These are phyloP conservation scores for Bipolaris bicolor DNA, from an alignment of 2,329 filamentous ascomycete species.

Conservation along the genomic window DNA sequence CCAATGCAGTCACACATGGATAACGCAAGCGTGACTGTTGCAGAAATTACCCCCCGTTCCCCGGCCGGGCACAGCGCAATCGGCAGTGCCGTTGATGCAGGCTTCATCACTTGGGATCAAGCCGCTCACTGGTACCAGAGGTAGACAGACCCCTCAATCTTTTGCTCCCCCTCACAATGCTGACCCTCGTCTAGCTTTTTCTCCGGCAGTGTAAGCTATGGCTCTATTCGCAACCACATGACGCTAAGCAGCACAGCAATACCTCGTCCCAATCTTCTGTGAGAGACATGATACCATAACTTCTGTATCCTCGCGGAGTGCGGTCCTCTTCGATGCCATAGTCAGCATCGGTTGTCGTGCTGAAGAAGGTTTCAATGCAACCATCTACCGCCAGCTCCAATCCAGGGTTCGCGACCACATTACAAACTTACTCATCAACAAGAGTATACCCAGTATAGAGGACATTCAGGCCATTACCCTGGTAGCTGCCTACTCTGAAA, in stretches of 20 bases:
- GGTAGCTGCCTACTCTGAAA: conserved; percentile 60
- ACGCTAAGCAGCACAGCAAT: conserved; percentile 45
- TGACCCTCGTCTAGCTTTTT: conserved; percentile 36
- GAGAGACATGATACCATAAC: conserved; percentile 54
- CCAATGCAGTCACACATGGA: conserved; percentile 7
- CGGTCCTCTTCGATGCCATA: conserved; percentile 59
- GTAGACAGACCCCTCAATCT: conserved; percentile 1
- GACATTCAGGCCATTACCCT: conserved; percentile 60
- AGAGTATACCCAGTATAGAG: conserved; percentile 52
- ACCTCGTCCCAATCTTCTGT: conserved; percentile 59
- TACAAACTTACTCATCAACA: conserved; percentile 56
- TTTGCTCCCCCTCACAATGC: neutral
- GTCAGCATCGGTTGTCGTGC: conserved; percentile 60
- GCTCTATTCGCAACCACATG: too few relatives aligned
- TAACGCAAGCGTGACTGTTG: neutral
- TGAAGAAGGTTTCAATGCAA: conserved; percentile 51
- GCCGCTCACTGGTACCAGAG: conserved; percentile 36
- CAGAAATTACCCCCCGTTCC: conserved; percentile 5
- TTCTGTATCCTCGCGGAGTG: conserved; percentile 55
- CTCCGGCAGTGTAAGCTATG: conserved; percentile 33
- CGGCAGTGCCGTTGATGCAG: conserved; percentile 32
- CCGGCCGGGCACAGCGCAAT: conserved; percentile 6
- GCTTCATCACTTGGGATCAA: conserved; percentile 35
- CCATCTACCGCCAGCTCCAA: conserved; percentile 45
- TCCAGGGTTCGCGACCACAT: conserved; percentile 48